A percentile compares a stretch with the other conserved stretches of the same genome.
phyloP scores from a whole-genome alignment of 1,284 basidiomycete species.

The Microbotryum scabiosae region DNA sequence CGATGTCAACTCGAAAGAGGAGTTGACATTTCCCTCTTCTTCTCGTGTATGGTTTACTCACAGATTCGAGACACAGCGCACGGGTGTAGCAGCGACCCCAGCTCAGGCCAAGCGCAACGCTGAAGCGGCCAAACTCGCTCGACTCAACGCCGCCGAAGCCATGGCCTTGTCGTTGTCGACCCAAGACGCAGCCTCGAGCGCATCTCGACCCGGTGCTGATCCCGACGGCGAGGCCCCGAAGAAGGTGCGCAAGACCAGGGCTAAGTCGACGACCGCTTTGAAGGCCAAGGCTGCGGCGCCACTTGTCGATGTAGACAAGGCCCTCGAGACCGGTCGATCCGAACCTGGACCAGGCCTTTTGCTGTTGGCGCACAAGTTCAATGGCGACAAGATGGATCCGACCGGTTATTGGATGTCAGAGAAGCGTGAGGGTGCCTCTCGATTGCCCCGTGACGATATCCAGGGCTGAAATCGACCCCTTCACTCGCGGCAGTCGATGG shows the following conservation, averaged over 20 bases:
- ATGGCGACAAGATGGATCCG: constrained; percentile 49
- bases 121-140: no score
- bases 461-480: background rate
- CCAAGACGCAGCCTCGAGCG: no score
- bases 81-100: no score
- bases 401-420: constrained; percentile 61
- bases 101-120: no score
- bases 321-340: constrained; percentile 9
- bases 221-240: background rate
- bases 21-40: no score
- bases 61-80: no score
- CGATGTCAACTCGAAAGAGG: no score
- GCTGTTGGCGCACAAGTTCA: constrained; percentile 55
- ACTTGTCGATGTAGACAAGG: constrained; percentile 12
- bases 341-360: constrained; percentile 38
- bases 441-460: background rate
- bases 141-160: no score
- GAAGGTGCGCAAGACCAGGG: no score
- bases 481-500: constrained; percentile 36
- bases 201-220: background rate
- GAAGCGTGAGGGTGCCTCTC: constrained; percentile 52
- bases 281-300: constrained; percentile 8
- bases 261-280: background rate
- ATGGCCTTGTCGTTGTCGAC: no score
- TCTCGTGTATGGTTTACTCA: no score